phyloP scores from a whole-genome alignment of 2,329 filamentous ascomycete species.

The Epichloe typhina region DNA sequence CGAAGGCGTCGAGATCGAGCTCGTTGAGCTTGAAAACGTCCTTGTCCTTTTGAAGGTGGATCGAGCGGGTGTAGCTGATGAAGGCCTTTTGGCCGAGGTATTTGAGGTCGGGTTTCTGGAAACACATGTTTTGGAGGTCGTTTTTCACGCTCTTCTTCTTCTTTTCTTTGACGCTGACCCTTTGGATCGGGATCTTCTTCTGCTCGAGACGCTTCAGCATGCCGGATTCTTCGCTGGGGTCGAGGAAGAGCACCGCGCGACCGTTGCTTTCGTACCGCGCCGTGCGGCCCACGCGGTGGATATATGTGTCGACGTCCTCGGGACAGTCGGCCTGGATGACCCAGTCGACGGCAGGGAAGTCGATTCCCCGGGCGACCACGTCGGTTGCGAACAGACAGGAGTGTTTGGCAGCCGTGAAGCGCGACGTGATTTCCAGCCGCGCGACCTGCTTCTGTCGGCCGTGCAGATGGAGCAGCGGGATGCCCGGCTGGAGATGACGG shows the following conservation, averaged over 20 bases:
- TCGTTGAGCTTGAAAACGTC: constrained; percentile 76
- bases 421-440: constrained; percentile 72
- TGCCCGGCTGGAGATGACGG: constrained; percentile 84
- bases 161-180: constrained; percentile 74
- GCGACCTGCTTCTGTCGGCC: constrained; percentile 88
- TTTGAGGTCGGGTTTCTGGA: constrained; percentile 86
- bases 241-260: constrained; percentile 77
- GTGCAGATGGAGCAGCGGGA: constrained; percentile 83
- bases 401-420: constrained; percentile 68
- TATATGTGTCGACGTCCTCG: constrained; percentile 94
- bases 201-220: constrained; percentile 76
- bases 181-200: constrained; percentile 80
- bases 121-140: constrained; percentile 87
- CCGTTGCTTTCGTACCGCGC: constrained; percentile 86
- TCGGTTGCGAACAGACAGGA: constrained; percentile 92
- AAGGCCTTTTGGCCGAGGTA: constrained; percentile 96
- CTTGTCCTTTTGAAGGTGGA: constrained; percentile 84
- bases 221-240: constrained; percentile 83
- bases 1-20: constrained; percentile 75
- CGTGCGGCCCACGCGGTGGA: constrained; percentile 87
- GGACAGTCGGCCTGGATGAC: constrained; percentile 98
- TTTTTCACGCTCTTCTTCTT: constrained; percentile 80
- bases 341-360: constrained; percentile 96
- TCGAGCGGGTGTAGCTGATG: constrained; percentile 71
- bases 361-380: constrained; percentile 83